Evolutionary conservation across 352 stramenopile genomes (phyloP).

Genomic region (Aphanomyces cochlioides): DNA sequence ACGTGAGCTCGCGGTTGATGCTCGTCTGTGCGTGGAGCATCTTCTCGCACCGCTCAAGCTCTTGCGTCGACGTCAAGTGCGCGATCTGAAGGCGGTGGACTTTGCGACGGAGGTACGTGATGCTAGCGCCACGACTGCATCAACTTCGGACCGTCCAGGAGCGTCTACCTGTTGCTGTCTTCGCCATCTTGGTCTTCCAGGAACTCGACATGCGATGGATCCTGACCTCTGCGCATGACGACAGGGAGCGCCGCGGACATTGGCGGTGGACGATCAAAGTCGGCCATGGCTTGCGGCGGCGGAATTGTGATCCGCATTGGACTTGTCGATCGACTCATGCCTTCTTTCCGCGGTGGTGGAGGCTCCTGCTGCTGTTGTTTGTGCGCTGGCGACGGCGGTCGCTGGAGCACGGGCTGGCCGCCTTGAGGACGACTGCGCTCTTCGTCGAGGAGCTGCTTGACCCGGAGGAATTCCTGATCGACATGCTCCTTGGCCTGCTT

Average conservation of each 20-base stretch:
- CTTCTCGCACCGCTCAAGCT: slow-evolving; percentile 89
- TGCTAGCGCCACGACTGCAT: slow-evolving; percentile 32
- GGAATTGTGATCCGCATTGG: slow-evolving; percentile 3
- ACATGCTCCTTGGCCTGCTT: slow-evolving; percentile 70
- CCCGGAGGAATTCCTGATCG: slow-evolving; percentile 56
- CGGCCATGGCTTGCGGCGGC: slow-evolving; percentile 37
- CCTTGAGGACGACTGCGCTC: slow-evolving; percentile 38
- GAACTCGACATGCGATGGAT: slow-evolving; percentile 39
- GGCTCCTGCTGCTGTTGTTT: not conserved
- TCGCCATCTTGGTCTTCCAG: slow-evolving; percentile 35
- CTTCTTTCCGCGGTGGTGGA: not conserved
- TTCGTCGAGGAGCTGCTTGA: slow-evolving; percentile 66
- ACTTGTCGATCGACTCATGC: not conserved
- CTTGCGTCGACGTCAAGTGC: slow-evolving; percentile 86
- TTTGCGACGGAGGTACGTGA: slow-evolving; percentile 42
- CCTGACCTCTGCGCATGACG: slow-evolving; percentile 38
- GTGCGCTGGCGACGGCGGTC: not conserved
- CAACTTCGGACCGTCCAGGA: too few relatives aligned
- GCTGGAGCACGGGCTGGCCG: not conserved
- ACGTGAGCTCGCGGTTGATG: slow-evolving; percentile 90
- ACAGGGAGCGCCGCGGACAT: slow-evolving; percentile 40
- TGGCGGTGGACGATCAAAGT: slow-evolving; percentile 46
- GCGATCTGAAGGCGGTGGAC: slow-evolving; percentile 87
- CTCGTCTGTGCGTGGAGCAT: slow-evolving; percentile 93
- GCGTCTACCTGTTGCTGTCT: too few relatives aligned